phyloP scores from a whole-genome alignment of 2,329 filamentous ascomycete species.

The Thelonectria discophora region DNA sequence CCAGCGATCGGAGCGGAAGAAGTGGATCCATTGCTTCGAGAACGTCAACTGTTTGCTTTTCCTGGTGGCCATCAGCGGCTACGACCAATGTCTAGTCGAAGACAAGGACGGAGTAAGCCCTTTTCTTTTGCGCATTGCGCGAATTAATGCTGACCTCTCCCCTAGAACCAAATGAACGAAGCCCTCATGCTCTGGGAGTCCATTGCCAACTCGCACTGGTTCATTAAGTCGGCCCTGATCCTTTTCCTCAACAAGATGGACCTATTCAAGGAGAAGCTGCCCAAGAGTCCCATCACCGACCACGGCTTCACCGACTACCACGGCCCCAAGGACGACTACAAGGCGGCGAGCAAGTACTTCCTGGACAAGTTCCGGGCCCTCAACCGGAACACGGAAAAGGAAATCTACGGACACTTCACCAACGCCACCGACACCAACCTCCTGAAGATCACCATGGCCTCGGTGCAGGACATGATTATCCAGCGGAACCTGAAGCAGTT shows the following conservation, averaged over 20 bases:
- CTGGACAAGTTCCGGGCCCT: slow-evolving; percentile 81
- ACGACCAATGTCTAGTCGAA: slow-evolving; percentile 95
- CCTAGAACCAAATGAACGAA: slow-evolving; percentile 89
- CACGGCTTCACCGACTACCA: slow-evolving; percentile 83
- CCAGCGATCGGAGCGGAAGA: slow-evolving; percentile 92
- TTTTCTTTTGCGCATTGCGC: not conserved
- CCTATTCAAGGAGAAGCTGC: slow-evolving; percentile 80
- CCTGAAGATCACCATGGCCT: slow-evolving; percentile 86
- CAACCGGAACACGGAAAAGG: slow-evolving; percentile 73
- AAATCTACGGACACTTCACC: slow-evolving; percentile 70
- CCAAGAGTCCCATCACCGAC: slow-evolving; percentile 73
- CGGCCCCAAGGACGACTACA: slow-evolving; percentile 75
- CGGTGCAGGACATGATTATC: slow-evolving; percentile 88
- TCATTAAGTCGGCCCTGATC: slow-evolving; percentile 81
- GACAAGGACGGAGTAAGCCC: slow-evolving; percentile 89
- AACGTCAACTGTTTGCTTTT: slow-evolving; percentile 93
- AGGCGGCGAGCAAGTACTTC: slow-evolving; percentile 82
- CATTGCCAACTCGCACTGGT: slow-evolving; percentile 87
- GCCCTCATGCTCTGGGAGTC: slow-evolving; percentile 88
- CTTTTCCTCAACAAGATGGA: slow-evolving; percentile 91
- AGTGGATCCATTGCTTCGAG: slow-evolving; percentile 97
- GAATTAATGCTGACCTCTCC: slow-evolving; percentile 20
- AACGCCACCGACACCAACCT: slow-evolving; percentile 75
- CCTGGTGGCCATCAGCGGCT: slow-evolving; percentile 93
- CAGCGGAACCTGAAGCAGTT: slow-evolving; percentile 83